Conservation (phyloP, 305 asterid species). For the Fraxinus greggii region DNA sequence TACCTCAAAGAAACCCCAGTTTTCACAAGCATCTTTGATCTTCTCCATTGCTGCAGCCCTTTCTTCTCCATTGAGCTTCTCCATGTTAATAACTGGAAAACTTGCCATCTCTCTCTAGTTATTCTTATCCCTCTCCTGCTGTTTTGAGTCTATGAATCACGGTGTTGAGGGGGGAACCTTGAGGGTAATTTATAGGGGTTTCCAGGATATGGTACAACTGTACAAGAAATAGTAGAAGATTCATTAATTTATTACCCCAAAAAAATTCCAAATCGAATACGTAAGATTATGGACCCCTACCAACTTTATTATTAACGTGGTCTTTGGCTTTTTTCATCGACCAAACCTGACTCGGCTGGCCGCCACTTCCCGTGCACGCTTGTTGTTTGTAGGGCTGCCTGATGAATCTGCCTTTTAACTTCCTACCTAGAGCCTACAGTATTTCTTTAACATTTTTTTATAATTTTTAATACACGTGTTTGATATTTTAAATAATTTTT, state of each 20-base stretch:
- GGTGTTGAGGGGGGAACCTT: neutral
- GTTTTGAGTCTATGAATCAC: neutral
- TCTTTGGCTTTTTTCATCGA: neutral
- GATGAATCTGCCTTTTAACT: neutral
- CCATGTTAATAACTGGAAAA: slow-evolving; percentile 82
- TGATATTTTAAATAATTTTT: neutral
- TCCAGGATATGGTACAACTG: neutral
- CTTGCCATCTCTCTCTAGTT: slow-evolving; percentile 38
- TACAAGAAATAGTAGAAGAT: neutral
- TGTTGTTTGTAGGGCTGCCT: neutral
- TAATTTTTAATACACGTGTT: too few relatives aligned
- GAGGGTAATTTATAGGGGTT: slow-evolving; percentile 35
- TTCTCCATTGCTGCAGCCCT: slow-evolving; percentile 62
- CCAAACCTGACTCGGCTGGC: neutral
- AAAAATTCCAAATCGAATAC: neutral
- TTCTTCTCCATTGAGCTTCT: slow-evolving; percentile 71
- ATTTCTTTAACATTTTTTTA: too few relatives aligned
- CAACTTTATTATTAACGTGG: slow-evolving; percentile 12
- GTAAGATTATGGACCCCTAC: slow-evolving; percentile 20
- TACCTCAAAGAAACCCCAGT: slow-evolving; percentile 99
- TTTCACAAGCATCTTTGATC: slow-evolving; percentile 86
- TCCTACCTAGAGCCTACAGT: too few relatives aligned
- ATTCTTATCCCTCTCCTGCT: neutral
- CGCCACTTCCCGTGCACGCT: neutral
- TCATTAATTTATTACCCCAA: neutral